Conservation (phyloP, 139 green algal species). For the Coccomyxa sp. region DNA sequence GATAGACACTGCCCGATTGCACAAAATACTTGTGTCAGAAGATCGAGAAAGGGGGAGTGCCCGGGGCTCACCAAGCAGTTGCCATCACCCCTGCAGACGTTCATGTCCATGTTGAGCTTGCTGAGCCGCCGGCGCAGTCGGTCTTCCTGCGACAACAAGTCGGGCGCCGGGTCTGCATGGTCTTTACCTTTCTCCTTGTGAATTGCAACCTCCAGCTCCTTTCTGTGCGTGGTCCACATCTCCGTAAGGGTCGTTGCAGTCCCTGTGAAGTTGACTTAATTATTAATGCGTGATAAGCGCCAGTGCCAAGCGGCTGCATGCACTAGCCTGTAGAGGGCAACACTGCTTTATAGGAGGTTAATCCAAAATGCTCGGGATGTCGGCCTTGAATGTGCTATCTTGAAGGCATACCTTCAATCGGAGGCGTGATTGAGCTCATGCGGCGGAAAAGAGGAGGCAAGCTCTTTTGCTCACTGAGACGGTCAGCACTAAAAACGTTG, state of each 20-base stretch:
- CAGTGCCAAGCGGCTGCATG: neutral
- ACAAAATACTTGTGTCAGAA: no score
- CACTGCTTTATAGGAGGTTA: no score
- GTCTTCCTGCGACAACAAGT: constrained; percentile 16
- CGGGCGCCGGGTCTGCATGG: neutral
- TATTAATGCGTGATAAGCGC: neutral
- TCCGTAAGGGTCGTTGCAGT: neutral
- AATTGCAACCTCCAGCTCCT: constrained; percentile 37
- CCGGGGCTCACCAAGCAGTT: constrained; percentile 48
- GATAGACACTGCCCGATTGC: neutral
- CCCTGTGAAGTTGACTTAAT: neutral
- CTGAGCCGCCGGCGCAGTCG: constrained; percentile 38
- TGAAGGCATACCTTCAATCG: neutral
- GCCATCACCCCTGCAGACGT: constrained; percentile 50
- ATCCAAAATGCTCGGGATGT: no score
- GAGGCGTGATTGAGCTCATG: neutral
- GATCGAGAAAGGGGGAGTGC: no score
- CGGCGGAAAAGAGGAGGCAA: neutral
- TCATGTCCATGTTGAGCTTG: constrained; percentile 55
- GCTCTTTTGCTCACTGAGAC: neutral
- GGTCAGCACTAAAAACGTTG: neutral
- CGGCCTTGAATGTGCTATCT: no score
- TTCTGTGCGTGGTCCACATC: constrained; percentile 34
- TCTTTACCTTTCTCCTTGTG: constrained; percentile 22
- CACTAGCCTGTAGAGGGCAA: neutral